Percentiles rank a stretch among this genome's conserved stretches.
phyloP scores from a whole-genome alignment of 495 filamentous ascomycete species.

The Penicillium parvum region DNA sequence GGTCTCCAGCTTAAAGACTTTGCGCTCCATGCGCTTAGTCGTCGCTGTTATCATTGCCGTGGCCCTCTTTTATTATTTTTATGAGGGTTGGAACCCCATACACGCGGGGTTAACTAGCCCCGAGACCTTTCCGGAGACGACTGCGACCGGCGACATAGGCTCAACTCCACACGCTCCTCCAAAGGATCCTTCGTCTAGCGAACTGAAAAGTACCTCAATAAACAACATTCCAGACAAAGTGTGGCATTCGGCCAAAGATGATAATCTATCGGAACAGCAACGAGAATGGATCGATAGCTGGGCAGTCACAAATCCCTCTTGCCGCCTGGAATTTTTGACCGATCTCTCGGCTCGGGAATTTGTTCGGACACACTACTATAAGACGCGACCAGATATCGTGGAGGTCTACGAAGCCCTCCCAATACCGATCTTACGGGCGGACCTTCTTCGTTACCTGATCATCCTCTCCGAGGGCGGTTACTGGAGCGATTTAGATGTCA shows the following conservation, averaged over 20 bases:
- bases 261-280: conserved; percentile 19
- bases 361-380: conserved; percentile 26
- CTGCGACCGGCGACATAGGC: neutral
- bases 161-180: neutral
- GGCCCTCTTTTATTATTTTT: neutral
- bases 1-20: neutral
- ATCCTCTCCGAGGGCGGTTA: conserved; percentile 54
- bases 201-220: neutral
- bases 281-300: conserved; percentile 24
- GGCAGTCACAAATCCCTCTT: conserved; percentile 21
- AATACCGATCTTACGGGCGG: conserved; percentile 49
- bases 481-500: conserved; percentile 57
- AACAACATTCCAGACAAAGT: conserved; percentile 19
- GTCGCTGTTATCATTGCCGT: neutral
- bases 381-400: conserved; percentile 34
- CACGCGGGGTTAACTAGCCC: neutral
- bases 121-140: neutral
- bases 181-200: neutral
- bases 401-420: conserved; percentile 36
- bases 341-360: conserved; percentile 24
- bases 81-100: neutral
- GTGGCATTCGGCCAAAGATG: conserved; percentile 20
- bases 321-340: conserved; percentile 32
- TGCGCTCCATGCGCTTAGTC: neutral
- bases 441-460: conserved; percentile 56